phyloP scores from a whole-genome alignment of 148 eudicot genomes.

The Rhododendron molle region DNA sequence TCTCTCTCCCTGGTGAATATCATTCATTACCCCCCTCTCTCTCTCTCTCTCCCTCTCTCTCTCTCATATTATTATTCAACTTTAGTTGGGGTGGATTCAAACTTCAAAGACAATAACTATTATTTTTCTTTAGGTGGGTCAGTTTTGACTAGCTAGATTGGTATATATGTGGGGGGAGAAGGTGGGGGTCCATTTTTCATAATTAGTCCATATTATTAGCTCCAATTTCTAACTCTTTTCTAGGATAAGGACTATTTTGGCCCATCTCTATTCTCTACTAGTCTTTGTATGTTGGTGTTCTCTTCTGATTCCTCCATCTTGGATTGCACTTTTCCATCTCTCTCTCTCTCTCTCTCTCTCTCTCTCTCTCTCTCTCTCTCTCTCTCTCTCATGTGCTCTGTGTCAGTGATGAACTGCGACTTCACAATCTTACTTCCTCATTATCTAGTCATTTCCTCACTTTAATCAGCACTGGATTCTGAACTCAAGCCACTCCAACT shows the following conservation, averaged over 20 bases:
- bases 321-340: background rate
- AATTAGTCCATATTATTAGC: conserved; percentile 22
- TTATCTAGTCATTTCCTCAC: background rate
- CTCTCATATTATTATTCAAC: conserved; percentile 9
- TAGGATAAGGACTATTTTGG: conserved; percentile 7
- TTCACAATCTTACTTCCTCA: background rate
- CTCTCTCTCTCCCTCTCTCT: conserved; percentile 1
- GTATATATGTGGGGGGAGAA: background rate
- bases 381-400: conserved; percentile 2
- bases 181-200: conserved; percentile 32
- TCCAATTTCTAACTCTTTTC: conserved; percentile 10
- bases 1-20: background rate
- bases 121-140: conserved; percentile 24
- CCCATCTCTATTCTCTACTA: conserved; percentile 1
- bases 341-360: conserved; percentile 1
- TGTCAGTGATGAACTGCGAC: conserved; percentile 6
- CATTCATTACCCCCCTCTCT: background rate
- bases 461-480: conserved; percentile 4
- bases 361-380: conserved; percentile 9
- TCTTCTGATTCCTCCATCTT: conserved; percentile 13
- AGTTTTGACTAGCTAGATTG: conserved; percentile 19
- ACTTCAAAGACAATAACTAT: conserved; percentile 28
- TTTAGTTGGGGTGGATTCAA: conserved; percentile 23
- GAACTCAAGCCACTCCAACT: background rate
- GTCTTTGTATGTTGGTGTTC: conserved; percentile 15